Conservation (phyloP, 2,329 filamentous ascomycete genomes). For the Amylocarpus encephaloides region DNA sequence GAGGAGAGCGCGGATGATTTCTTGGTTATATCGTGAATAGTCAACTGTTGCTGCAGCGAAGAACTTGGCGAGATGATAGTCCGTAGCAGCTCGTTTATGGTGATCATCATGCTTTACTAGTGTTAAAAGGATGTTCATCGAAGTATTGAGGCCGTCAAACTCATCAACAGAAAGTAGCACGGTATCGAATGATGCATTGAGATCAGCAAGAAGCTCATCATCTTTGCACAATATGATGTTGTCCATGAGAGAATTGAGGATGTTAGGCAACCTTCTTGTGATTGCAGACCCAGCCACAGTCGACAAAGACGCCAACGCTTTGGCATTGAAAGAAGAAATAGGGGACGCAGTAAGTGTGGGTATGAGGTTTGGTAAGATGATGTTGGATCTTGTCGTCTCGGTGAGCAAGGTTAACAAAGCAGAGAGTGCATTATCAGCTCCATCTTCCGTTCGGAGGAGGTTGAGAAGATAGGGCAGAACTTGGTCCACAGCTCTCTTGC, state of each 20-base stretch:
- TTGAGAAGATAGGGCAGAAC: conserved; percentile 88
- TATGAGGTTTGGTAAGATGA: conserved; percentile 92
- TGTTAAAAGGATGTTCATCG: conserved; percentile 87
- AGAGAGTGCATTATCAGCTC: conserved; percentile 86
- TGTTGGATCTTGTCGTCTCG: conserved; percentile 87
- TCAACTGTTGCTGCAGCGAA: conserved; percentile 76
- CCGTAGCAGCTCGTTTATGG: conserved; percentile 69
- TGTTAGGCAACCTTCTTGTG: conserved; percentile 81
- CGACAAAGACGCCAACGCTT: conserved; percentile 84
- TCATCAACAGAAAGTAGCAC: conserved; percentile 92
- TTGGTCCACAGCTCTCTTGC: conserved; percentile 91
- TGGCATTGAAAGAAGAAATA: conserved; percentile 91
- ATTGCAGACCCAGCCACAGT: conserved; percentile 86
- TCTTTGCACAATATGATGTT: conserved; percentile 76
- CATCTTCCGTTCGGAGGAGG: conserved; percentile 76
- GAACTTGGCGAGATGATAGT: conserved; percentile 77
- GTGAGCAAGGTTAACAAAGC: conserved; percentile 91
- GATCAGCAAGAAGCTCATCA: conserved; percentile 63
- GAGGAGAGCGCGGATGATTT: conserved; percentile 83
- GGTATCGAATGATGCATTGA: conserved; percentile 77
- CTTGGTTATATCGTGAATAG: conserved; percentile 92
- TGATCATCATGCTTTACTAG: conserved; percentile 93
- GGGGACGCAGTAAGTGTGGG: conserved; percentile 86
- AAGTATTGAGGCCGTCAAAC: conserved; percentile 88
- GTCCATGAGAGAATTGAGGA: conserved; percentile 91